phyloP scores from a whole-genome alignment of 306 rosid species.

The Cucumis sativus region DNA sequence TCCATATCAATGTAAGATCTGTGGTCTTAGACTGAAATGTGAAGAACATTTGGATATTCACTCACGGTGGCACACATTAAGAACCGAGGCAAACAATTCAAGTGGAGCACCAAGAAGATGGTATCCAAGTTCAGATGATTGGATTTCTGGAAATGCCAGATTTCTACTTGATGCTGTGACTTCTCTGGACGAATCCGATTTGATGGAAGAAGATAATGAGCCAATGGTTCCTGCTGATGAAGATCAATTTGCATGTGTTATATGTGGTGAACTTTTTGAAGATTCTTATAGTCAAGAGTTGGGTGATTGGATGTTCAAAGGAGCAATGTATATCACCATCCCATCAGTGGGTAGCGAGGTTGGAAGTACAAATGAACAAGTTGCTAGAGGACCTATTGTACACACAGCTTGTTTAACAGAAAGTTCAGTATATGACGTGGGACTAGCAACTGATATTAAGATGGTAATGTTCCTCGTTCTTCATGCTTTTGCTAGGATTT shows the following conservation, averaged over 20 bases:
- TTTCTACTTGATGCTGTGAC: conserved; percentile 14
- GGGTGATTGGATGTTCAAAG: conserved; percentile 78
- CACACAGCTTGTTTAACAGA: conserved; percentile 59
- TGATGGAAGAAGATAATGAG: conserved; percentile 20
- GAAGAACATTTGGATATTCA: conserved; percentile 52
- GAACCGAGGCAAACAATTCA: conserved; percentile 24
- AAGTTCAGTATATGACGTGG: conserved; percentile 28
- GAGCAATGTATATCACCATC: conserved; percentile 36
- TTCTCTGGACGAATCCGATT: conserved; percentile 16
- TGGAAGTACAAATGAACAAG: conserved; percentile 12
- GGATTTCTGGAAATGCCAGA: conserved; percentile 44
- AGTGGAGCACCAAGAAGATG: conserved; percentile 44
- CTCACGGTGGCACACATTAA: conserved; percentile 58
- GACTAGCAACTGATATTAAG: conserved; percentile 24
- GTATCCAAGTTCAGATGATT: conserved; percentile 41
- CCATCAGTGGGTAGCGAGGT: conserved; percentile 25
- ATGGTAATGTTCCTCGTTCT: conserved; percentile 31
- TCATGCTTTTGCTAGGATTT: conserved; percentile 10
- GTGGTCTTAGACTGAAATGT: conserved; percentile 43
- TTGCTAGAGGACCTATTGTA: conserved; percentile 52
- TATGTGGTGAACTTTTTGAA: conserved; percentile 83
- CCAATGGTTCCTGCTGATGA: conserved; percentile 62
- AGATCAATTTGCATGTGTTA: conserved; percentile 53
- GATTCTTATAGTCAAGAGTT: conserved; percentile 53
- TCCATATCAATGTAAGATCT: conserved; percentile 44